Percentiles rank a stretch among this genome's conserved stretches.
Conservation (phyloP, 2,329 filamentous ascomycete genomes). For the Neofusicoccum cordaticola region DNA sequence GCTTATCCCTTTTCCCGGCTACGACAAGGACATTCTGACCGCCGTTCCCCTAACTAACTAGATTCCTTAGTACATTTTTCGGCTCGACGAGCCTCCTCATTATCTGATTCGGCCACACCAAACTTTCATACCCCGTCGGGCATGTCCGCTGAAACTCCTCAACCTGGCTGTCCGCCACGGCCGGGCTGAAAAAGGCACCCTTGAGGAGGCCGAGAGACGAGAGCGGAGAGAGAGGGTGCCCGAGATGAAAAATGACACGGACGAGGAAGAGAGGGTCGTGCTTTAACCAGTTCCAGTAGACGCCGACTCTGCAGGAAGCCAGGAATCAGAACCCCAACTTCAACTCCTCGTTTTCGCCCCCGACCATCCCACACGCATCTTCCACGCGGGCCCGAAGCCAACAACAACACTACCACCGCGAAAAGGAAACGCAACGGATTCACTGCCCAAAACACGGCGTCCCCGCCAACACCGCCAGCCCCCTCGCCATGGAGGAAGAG, state of each 20-base stretch:
- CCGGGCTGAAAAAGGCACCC: constrained; percentile 51
- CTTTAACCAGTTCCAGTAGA: constrained; percentile 48
- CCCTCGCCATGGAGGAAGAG: constrained; percentile 15
- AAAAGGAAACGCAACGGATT: too few species aligned
- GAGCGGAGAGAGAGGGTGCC: constrained; percentile 53
- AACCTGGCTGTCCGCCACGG: constrained; percentile 42
- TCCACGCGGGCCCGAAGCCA: constrained; percentile 53
- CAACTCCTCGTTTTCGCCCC: constrained; percentile 20
- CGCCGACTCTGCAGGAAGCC: constrained; percentile 26
- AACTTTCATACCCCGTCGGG: constrained; percentile 49
- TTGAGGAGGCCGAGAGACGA: constrained; percentile 50
- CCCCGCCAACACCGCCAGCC: too few species aligned
- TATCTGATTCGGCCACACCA: constrained; percentile 53
- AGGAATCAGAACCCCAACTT: constrained; percentile 37
- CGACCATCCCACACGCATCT: constrained; percentile 16
- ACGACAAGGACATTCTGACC: constrained; percentile 23
- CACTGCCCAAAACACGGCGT: too few species aligned
- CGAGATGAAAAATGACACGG: constrained; percentile 46
- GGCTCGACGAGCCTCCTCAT: constrained; percentile 45
- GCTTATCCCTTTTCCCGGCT: constrained; percentile 40
- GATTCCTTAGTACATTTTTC: constrained; percentile 39
- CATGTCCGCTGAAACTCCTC: constrained; percentile 43
- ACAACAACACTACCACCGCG: too few species aligned
- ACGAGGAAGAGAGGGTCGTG: constrained; percentile 51
- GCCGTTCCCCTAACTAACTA: constrained; percentile 32